Base-by-base conservation (phyloP, 1,284 basidiomycete genomes). In the Ganoderma lingzhi region DNA sequence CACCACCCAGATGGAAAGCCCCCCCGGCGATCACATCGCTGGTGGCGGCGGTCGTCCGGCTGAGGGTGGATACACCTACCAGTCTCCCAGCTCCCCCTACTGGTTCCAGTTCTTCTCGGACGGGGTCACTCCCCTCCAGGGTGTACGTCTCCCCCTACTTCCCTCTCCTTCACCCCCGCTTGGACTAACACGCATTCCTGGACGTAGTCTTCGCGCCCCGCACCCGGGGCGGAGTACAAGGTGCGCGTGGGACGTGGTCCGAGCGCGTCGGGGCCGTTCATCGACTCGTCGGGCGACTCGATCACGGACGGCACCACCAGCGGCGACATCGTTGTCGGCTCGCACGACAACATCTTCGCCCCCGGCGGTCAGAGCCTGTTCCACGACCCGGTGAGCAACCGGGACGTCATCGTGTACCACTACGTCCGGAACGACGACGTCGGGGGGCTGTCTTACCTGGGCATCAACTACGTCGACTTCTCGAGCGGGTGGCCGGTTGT, bases 341-440 rank as follows among this genome's bases (percentile, higher is more conserved):
- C 78, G 44, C 80, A 80, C 69, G 80, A 74, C 63, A 78, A 80
- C 64, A 72, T 81, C 66, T 80, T 78, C 68, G 79, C 80, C 17
- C 79, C 80, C n/a, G 80, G 80, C 41, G 79, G 76, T 6, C 67
- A 71, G 63, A 71, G 69, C 55, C 30, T 71, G 32, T 71, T 68
- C 58, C 48, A 23, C 55, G 69, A 71, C 64, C 62, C 66, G 23
- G 71, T 66, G 59, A 68, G 69, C 53, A 62, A 64, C 17, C 70
- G 68, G 6, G 73, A 71, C 41, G 61, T 71, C 28, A 69, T 71
- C 45, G 64, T 71, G 17, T 71, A 74, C 56, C 73, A 72, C 62
- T 69, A 71, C 65, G 63, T 72, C 6, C 66, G 55, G 30, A 65
- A 68, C 67, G 63, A 68, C 51, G 41, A 30, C 28, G 62, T 65